Evolutionary conservation across 306 rosid genomes (phyloP), one percentile per base, ranked within the genome.

Genomic region (Begonia loranthoides): DNA sequence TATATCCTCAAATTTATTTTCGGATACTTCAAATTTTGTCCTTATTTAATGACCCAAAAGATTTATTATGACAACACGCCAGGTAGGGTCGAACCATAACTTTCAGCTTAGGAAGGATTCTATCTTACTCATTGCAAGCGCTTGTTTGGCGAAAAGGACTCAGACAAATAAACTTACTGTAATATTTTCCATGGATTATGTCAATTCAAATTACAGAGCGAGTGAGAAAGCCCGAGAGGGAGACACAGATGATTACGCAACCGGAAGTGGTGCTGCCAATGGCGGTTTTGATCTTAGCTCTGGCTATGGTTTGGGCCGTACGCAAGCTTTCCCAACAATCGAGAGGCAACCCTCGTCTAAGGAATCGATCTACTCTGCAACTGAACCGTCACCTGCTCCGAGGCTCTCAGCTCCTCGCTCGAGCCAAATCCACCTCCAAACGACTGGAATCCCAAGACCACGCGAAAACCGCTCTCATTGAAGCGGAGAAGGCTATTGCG

Each of bases 401-500:
- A 45, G 76, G 80, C 51, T 56, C 79, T 3, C 71, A 70, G 53
- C 79, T 57, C 52, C 78, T 81, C 16, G 65, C 72, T 43, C 80
- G 76, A 22, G 82, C 87, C 46, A 65, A 77, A 64, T 70, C 88
- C 28, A 38, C 17, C 10, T 2, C 70, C 3, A 61, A 60, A 55
- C 45, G 52, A 15, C 50, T 64, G 11, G 79, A 50, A 46, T 57
- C 73, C 14, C 16, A 21, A 10, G 46, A 60, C 57, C 77, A 85
- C 71, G 87, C 95, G 11, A 78, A 56, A 38, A 61, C 15, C 45
- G 84, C 92, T 9, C 67, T 81, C 1, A 2, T 12, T 1, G 80
- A 81, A 56, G 76, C 84, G 34, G 64, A 81, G 28, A 67, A 38
- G 43, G 84, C 87, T 4, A 56, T 84, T 19, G 59, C 78, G 15